phyloP scores from a whole-genome alignment of 2,329 filamentous ascomycete genomes.

The Aotearoamyces nothofagi region DNA sequence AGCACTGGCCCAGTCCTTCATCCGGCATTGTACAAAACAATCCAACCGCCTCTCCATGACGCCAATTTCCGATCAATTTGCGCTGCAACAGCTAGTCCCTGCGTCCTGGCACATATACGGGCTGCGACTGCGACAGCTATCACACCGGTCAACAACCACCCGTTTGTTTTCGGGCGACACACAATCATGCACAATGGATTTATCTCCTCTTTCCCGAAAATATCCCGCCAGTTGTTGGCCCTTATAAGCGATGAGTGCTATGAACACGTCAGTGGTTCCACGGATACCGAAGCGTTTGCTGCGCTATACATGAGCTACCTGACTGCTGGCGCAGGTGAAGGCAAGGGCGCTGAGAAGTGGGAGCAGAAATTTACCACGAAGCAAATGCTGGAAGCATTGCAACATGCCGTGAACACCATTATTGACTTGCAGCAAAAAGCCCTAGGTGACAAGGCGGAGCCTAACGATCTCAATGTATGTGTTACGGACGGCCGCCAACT shows the following conservation, averaged over 20 bases:
- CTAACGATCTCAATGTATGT: conserved; percentile 35
- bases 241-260: conserved; percentile 31
- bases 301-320: conserved; percentile 22
- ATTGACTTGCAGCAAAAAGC: conserved; percentile 26
- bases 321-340: conserved; percentile 12
- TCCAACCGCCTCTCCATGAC: conserved; percentile 34
- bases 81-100: conserved; percentile 31
- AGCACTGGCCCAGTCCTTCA: too few species aligned
- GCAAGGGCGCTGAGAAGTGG: conserved; percentile 20
- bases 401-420: conserved; percentile 25
- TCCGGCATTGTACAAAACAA: conserved; percentile 34
- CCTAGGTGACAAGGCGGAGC: conserved; percentile 23
- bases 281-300: conserved; percentile 35
- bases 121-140: conserved; percentile 30
- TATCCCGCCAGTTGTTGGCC: conserved; percentile 28
- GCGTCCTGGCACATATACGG: conserved; percentile 36
- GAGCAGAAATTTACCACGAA: conserved; percentile 24
- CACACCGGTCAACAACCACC: conserved; percentile 34
- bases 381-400: conserved; percentile 22
- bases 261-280: conserved; percentile 30
- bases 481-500: conserved; percentile 32
- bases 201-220: conserved; percentile 28
- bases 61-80: conserved; percentile 36
- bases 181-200: conserved; percentile 41
- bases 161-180: conserved; percentile 37